Evolutionary conservation across 169 alveolate species (phyloP).

Genomic region (Plasmodium inui): DNA sequence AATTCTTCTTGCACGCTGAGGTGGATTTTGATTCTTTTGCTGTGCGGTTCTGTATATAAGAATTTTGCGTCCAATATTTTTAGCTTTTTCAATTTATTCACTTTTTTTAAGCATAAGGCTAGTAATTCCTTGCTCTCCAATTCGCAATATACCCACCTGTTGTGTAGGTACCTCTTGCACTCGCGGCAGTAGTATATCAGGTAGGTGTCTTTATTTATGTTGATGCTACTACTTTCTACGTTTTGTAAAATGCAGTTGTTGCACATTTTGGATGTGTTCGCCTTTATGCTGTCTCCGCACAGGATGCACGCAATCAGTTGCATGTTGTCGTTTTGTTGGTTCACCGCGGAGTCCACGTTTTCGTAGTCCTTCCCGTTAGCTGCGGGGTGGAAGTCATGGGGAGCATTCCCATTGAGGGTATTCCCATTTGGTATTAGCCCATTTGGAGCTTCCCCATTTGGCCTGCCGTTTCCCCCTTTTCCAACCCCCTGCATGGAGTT

Average conservation of each 20-base stretch:
- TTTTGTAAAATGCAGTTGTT: conserved; percentile 91
- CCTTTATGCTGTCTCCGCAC: conserved; percentile 92
- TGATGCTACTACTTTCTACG: conserved; percentile 84
- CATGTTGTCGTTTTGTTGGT: neutral
- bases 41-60: conserved; percentile 97
- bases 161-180: conserved; percentile 93
- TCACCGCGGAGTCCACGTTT: neutral
- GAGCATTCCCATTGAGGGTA: neutral
- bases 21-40: conserved; percentile 95
- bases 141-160: conserved; percentile 96
- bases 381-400: neutral
- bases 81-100: conserved; percentile 94
- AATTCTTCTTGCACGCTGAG: conserved; percentile 96
- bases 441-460: neutral
- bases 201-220: conserved; percentile 68
- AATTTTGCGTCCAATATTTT: conserved; percentile 96
- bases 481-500: conserved; percentile 24
- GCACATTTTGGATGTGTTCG: conserved; percentile 94
- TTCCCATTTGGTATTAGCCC: neutral
- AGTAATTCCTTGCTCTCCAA: conserved; percentile 97
- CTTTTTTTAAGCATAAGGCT: conserved; percentile 95
- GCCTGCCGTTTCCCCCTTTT: neutral
- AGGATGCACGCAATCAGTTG: conserved; percentile 87
- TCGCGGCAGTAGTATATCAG: conserved; percentile 90
- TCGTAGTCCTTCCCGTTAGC: conserved; percentile 5